Evolutionary conservation across 352 stramenopile species (phyloP), one percentile per base, ranked within the genome.

Genomic region (Globisporangium middletonii): DNA sequence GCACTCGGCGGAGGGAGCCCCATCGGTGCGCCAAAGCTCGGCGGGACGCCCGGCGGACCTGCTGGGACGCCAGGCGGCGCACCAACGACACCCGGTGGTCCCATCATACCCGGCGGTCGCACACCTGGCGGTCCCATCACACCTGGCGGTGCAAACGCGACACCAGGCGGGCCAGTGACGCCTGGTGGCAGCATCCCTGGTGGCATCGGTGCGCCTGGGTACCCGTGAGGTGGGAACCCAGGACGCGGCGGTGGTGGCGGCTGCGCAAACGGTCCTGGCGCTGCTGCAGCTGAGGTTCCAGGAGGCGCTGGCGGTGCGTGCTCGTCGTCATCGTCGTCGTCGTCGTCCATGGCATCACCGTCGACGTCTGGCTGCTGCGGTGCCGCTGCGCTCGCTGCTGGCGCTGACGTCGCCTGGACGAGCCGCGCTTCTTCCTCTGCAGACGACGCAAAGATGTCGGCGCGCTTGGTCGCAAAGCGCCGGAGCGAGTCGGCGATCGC

Each of bases 401-500:
- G 49, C 15, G 58, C 60, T 37, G 53, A 62, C 44, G 76, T 84
- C 11, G 75, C 76, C 45, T 90, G 67, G 53, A 89, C 65, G 37
- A 94, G 58, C 12, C 77, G 72, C 4, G 79, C 77, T 67, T 94
- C 82, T 59, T 95, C 84, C 58, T 94, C 83, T 23, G 84, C 88
- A 18, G 84, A 92, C n/a, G 77, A 90, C 26, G 89, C 91, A 63
- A 98, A 98, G 49, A 98, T 96, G 60, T 98, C 95, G 15, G 89
- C 86, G 37, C 90, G 75, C 49, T 97, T 96, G 26, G 81, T 90
- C 16, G 95, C 91, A 55, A 99, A 97, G 27, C 88, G 65, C 53
- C 82, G 83, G 13, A 99, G 80, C 56, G 97, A 99, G 58, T 91
- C 85, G 49, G 96, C 95, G 54, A 99, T 99, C 23, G 95, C 93